phyloP scores from a whole-genome alignment of 2,329 filamentous ascomycete genomes.

The Rasamsonia emersonii region DNA sequence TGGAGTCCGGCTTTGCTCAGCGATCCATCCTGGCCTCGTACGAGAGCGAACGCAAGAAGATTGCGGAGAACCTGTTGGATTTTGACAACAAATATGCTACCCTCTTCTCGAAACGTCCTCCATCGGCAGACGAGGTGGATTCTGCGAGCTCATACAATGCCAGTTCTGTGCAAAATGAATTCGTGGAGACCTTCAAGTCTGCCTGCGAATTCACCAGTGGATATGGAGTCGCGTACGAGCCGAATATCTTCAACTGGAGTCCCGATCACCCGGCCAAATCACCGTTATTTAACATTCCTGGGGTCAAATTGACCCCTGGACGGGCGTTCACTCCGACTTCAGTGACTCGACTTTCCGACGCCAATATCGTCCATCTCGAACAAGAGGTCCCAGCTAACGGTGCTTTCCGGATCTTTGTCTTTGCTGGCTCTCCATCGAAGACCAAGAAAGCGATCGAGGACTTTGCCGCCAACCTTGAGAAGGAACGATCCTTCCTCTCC shows the following conservation, averaged over 20 bases:
- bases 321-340: conserved; percentile 68
- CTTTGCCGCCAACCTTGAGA: conserved; percentile 56
- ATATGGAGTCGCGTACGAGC: conserved; percentile 77
- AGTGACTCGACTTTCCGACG: conserved; percentile 78
- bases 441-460: conserved; percentile 59
- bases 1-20: conserved; percentile 71
- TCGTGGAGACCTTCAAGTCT: conserved; percentile 84
- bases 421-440: conserved; percentile 59
- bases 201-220: conserved; percentile 87
- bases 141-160: conserved; percentile 46
- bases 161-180: conserved; percentile 52
- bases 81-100: conserved; percentile 89
- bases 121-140: conserved; percentile 63
- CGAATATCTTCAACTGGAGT: conserved; percentile 80
- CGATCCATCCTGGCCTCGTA: conserved; percentile 74
- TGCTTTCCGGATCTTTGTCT: conserved; percentile 77
- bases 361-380: conserved; percentile 83
- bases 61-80: conserved; percentile 73
- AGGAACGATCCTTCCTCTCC: conserved; percentile 63
- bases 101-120: conserved; percentile 72
- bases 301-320: conserved; percentile 61
- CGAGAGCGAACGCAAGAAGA: conserved; percentile 72
- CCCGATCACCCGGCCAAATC: conserved; percentile 62
- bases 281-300: conserved; percentile 56
- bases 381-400: conserved; percentile 85